Base-by-base conservation (phyloP, 2,329 filamentous ascomycete genomes). In the Elsinoe arachidis region DNA sequence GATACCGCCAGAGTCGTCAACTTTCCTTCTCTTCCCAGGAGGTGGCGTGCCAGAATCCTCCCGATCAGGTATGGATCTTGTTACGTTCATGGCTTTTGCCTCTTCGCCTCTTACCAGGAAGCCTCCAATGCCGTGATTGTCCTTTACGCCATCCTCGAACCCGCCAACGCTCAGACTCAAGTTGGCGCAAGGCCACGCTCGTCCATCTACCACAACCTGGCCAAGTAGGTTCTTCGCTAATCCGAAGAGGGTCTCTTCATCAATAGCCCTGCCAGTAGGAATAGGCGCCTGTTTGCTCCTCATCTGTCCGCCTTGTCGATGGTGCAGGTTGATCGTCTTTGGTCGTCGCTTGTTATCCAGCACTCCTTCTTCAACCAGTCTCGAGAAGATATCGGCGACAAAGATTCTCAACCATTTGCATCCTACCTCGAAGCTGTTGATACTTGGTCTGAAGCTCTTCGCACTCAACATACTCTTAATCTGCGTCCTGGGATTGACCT, bases 391-490 rank as follows among this genome's bases (percentile, higher is more conserved):
- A 69, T 99, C 93, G 1, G 90, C 88, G 3, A 82, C 84, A 69
- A 97, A 97, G 56, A 99, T 96, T 10, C 86, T 80, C 38, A 99
- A 76, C 93, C 93, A 99, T 60, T 84, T 85, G 21, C 81, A 76
- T 1, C 86, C 92, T 69, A 95, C 88, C 19, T 93, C 89, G 15
- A 82, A 74, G 1, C 79, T 86, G 63, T 84, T 87, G 68, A 97
- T 92, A 57, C 80, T 83, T 0, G 93, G 93, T 23, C 88, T 80
- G 67, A 99, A 99, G 0, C 90, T 95, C 69, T 99, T 99, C 17
- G 93, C 91, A 1, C 90, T 96, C 12, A 97, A 78, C 91, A 99
- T 97, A 14, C 88, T 93, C 70, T 97, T 96, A 75, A 96, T 96
- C 66, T 93, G 88, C 1, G 90, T 96, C 54, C 92, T 80, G 26